phyloP scores from a whole-genome alignment of 2,329 filamentous ascomycete species.

The Monilinia fructicola region DNA sequence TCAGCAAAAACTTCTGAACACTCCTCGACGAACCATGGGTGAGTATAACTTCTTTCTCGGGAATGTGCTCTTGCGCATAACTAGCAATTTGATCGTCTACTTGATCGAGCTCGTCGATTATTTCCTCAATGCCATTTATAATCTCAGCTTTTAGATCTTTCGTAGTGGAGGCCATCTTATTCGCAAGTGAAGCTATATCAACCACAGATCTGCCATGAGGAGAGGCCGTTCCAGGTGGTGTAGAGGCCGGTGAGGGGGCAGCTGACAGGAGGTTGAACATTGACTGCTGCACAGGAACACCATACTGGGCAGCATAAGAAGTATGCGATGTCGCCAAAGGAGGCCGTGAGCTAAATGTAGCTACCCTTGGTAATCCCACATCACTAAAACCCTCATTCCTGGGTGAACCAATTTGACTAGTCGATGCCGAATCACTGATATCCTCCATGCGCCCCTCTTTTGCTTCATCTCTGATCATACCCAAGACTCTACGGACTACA shows the following conservation, averaged over 20 bases:
- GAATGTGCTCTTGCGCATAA: slow-evolving; percentile 87
- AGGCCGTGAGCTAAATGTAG: slow-evolving; percentile 49
- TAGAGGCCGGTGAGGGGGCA: slow-evolving; percentile 53
- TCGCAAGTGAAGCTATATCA: slow-evolving; percentile 35
- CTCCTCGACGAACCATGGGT: slow-evolving; percentile 84
- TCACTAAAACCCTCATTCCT: slow-evolving; percentile 30
- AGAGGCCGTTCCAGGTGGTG: slow-evolving; percentile 53
- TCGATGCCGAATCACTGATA: slow-evolving; percentile 39
- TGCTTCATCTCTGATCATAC: slow-evolving; percentile 87
- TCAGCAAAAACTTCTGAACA: slow-evolving; percentile 84
- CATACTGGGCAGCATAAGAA: slow-evolving; percentile 59
- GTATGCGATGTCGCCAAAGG: slow-evolving; percentile 61
- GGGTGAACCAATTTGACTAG: slow-evolving; percentile 37
- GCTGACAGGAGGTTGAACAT: slow-evolving; percentile 88
- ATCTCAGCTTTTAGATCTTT: slow-evolving; percentile 85
- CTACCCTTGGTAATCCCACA: slow-evolving; percentile 23
- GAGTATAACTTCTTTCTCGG: slow-evolving; percentile 88
- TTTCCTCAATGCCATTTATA: slow-evolving; percentile 89
- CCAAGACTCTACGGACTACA: slow-evolving; percentile 85
- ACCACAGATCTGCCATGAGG: slow-evolving; percentile 44
- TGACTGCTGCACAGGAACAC: slow-evolving; percentile 59
- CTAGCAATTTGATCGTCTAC: slow-evolving; percentile 91
- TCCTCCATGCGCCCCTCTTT: slow-evolving; percentile 72
- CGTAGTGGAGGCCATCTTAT: slow-evolving; percentile 36
- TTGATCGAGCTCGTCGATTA: slow-evolving; percentile 90